A percentile compares a stretch with the other conserved stretches of the same genome.
Evolutionary conservation across 1,284 basidiomycete genomes (phyloP).

Genomic region (Cutaneotrichosporon sp.): DNA sequence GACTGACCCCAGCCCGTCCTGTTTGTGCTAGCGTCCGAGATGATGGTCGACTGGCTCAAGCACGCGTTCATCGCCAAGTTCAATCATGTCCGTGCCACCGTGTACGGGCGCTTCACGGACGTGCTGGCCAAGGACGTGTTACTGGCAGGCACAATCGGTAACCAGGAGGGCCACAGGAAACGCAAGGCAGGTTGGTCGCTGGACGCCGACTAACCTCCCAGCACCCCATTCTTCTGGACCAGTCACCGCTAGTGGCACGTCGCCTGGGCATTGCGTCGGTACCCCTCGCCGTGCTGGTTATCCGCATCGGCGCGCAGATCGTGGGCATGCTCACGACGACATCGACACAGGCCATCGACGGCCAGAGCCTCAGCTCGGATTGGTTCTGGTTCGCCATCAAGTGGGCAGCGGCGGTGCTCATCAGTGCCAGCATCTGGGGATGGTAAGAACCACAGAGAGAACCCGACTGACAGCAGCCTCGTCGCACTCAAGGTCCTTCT

Average conservation of each 20-base stretch:
- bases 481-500: slow-evolving; percentile 82
- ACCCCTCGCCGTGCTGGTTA: slow-evolving; percentile 84
- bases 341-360: slow-evolving; percentile 26
- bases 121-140: slow-evolving; percentile 91
- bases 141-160: slow-evolving; percentile 56
- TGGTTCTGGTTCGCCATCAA: slow-evolving; percentile 52
- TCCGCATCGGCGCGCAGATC: slow-evolving; percentile 81
- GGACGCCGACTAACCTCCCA: slow-evolving; percentile 49
- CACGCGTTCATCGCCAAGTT: slow-evolving; percentile 99
- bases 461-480: slow-evolving; percentile 52
- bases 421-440: slow-evolving; percentile 68
- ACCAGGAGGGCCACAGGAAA: slow-evolving; percentile 26
- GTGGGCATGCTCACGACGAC: slow-evolving; percentile 57
- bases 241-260: slow-evolving; percentile 88
- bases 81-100: slow-evolving; percentile 83
- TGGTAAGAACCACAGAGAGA: slow-evolving; percentile 52
- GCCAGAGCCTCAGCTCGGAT: slow-evolving; percentile 18
- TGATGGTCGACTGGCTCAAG: slow-evolving; percentile 97
- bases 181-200: slow-evolving; percentile 53
- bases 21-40: slow-evolving; percentile 85
- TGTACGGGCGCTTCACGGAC: slow-evolving; percentile 94
- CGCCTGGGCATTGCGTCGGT: slow-evolving; percentile 89
- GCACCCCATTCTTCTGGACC: slow-evolving; percentile 73
- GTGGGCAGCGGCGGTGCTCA: slow-evolving; percentile 58
- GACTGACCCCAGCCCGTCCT: slow-evolving; percentile 65